Base-by-base conservation (phyloP, 352 stramenopile species). In the Phytophthora tentaculata region DNA sequence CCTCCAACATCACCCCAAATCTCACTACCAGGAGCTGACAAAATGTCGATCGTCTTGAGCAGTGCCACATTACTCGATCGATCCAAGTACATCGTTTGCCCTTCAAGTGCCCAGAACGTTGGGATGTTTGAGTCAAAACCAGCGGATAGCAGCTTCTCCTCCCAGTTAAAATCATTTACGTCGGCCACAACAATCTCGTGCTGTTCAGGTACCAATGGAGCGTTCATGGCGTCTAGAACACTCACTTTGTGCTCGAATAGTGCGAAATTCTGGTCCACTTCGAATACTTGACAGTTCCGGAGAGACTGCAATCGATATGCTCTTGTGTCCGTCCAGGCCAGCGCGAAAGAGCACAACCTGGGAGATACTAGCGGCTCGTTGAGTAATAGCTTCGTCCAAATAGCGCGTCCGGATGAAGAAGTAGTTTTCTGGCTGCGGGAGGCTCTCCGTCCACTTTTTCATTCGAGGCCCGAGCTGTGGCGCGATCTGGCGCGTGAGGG, bases 101-200 rank as follows among this genome's bases (percentile, higher is more conserved):
- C 79, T 22, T 88, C 77, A 22, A 85, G 52, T 5, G 67, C 52
- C 80, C 80, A 88, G 32, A 84, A 86, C 51, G 80, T 86, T 14
- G 72, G 72, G 20, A 66, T 23, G 14, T 51, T 67, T 8, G 67
- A 52, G 48, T 86, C 54, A 32, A 88, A 86, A 2, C 70, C 69
- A 3, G 49, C 49, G 0, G 65, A 64, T 13, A 80, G 22, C 23
- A 88, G 55, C 39, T 77, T 63, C n/a, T 73, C 61, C 19, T 71
- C 48, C 72, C 74, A 88, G 26, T 68, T 64, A 52, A 84, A 74
- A n/a, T 79, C 53, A 3, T 74, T 64, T 23, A 88, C 51, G 26
- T 88, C 74, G 0, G 73, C 69, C 20, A 83, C 69, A 39, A 88
- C 66, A 14, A 71, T 65, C 24, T 84, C 54, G 56, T 77, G 67